phyloP scores from a whole-genome alignment of 73 alveolate genomes.

The Paramecium biaurelia region DNA sequence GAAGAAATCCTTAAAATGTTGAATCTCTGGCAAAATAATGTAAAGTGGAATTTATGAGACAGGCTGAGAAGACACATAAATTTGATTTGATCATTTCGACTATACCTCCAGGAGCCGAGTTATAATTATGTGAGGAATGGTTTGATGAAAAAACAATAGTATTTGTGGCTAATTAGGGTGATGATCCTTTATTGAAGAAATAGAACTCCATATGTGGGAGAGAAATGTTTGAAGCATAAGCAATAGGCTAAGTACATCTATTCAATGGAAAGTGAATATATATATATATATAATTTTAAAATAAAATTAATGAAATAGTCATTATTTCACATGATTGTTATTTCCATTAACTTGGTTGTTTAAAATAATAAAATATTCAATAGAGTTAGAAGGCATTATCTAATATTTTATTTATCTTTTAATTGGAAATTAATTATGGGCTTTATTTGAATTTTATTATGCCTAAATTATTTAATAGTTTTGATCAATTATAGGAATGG shows the following conservation, averaged over 20 bases:
- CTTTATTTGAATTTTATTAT: not conserved
- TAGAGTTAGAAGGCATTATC: too few relatives aligned
- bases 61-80: not conserved
- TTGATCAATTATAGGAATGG: not conserved
- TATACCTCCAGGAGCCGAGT: not conserved
- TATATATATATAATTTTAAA: not conserved
- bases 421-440: too few relatives aligned
- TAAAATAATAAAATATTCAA: too few relatives aligned
- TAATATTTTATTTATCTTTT: too few relatives aligned
- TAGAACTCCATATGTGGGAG: not conserved
- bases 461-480: not conserved
- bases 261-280: slow-evolving; percentile 22
- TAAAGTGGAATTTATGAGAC: not conserved
- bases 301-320: not conserved
- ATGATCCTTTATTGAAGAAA: not conserved
- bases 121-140: slow-evolving; percentile 2
- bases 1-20: not conserved
- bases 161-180: not conserved
- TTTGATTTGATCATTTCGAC: not conserved
- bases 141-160: not conserved
- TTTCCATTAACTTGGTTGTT: too few relatives aligned
- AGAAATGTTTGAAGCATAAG: slow-evolving; percentile 19
- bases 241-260: not conserved
- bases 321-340: too few relatives aligned
- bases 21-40: not conserved